Evolutionary conservation across 1,284 basidiomycete genomes (phyloP).

Genomic region (Irpex lacteus): DNA sequence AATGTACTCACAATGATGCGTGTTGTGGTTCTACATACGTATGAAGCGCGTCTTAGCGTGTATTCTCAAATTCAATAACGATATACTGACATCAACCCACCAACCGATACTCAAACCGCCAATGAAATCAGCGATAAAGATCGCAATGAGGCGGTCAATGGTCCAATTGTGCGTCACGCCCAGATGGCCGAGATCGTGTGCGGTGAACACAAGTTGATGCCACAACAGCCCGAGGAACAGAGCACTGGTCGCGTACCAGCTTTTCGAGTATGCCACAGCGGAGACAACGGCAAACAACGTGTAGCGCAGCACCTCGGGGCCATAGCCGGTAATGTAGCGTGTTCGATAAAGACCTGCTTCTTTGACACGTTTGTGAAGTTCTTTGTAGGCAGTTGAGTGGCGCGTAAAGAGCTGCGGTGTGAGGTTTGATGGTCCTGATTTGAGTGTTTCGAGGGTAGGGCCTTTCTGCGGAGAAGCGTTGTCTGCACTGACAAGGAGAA

Average conservation of each 20-base stretch:
- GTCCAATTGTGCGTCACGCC: constrained; percentile 90
- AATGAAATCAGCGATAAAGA: constrained; percentile 82
- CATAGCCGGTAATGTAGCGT: constrained; percentile 86
- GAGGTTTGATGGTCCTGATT: constrained; percentile 50
- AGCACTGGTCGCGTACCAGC: constrained; percentile 72
- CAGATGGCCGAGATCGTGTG: constrained; percentile 94
- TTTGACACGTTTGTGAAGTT: constrained; percentile 73
- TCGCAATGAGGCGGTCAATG: constrained; percentile 79
- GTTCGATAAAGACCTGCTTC: constrained; percentile 85
- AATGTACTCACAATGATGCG: constrained; percentile 78
- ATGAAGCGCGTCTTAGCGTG: not conserved
- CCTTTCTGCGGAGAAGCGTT: constrained; percentile 21
- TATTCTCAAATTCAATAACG: constrained; percentile 13
- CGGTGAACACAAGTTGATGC: constrained; percentile 94
- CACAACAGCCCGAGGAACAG: constrained; percentile 85
- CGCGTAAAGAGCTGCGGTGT: constrained; percentile 63
- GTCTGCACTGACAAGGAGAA: constrained; percentile 56
- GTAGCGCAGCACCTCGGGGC: constrained; percentile 84
- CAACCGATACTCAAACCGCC: constrained; percentile 94
- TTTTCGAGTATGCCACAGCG: constrained; percentile 58
- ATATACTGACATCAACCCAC: constrained; percentile 89
- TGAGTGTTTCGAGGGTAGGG: constrained; percentile 51
- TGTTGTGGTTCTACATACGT: constrained; percentile 82
- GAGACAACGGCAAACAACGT: constrained; percentile 58
- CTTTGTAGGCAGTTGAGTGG: constrained; percentile 80